Percentiles rank a stretch among this genome's conserved stretches.
These are phyloP conservation scores for Xerophyta viscosa DNA, from an alignment of 106 monocot genomes.

Conservation along the genomic window DNA sequence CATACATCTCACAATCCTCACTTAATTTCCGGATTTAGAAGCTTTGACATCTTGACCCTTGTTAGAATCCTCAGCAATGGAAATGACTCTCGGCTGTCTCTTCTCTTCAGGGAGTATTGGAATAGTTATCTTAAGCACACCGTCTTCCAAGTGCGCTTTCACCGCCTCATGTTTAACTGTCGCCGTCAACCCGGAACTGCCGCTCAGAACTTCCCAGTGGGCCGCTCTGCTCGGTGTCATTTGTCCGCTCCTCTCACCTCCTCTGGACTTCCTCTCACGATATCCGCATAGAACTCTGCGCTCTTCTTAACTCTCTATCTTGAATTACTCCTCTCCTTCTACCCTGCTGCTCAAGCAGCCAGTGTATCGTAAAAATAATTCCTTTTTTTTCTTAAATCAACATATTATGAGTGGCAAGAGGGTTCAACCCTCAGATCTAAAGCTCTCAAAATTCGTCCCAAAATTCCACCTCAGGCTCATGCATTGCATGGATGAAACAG, in stretches of 20 bases:
- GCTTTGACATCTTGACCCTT: conserved; percentile 23
- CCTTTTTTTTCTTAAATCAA: too few relatives aligned
- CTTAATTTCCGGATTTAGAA: too few relatives aligned
- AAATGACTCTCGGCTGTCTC: conserved; percentile 22
- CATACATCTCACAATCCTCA: too few relatives aligned
- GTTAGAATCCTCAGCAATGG: conserved; percentile 10
- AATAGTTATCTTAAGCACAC: conserved; percentile 35
- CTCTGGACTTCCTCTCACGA: conserved; percentile 32
- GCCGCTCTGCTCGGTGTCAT: conserved; percentile 39
- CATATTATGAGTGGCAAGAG: too few relatives aligned
- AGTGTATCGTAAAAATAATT: too few relatives aligned
- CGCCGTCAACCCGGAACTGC: conserved; percentile 36
- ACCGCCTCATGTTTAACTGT: conserved; percentile 23
- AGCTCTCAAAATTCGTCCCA: too few relatives aligned
- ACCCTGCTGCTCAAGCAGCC: too few relatives aligned
- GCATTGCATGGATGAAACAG: too few relatives aligned
- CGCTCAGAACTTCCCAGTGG: conserved; percentile 42
- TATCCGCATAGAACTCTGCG: conserved; percentile 30
- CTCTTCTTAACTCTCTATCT: conserved; percentile 50
- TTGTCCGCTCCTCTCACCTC: conserved; percentile 25
- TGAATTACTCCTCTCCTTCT: conserved; percentile 34
- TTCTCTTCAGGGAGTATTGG: conserved; percentile 29
- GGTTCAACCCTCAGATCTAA: too few relatives aligned
- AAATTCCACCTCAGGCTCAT: too few relatives aligned
- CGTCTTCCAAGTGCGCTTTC: conserved; percentile 28